Evolutionary conservation across 2,329 filamentous ascomycete species (phyloP), one percentile per base, ranked within the genome.

Genomic region (Penicillium verrucosum): DNA sequence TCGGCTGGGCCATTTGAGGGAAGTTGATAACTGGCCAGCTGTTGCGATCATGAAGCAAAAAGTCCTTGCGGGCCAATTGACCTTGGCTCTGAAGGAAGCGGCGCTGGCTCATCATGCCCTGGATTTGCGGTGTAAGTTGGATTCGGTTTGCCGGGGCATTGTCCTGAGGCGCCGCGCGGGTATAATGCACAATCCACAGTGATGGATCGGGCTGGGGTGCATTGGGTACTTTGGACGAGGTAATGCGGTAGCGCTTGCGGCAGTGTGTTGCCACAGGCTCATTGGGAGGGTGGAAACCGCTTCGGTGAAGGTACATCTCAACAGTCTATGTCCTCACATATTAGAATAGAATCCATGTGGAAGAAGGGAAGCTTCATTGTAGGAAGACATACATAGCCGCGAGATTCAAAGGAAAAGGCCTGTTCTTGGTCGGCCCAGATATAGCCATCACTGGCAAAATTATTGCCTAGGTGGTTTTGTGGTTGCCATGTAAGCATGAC

Each of bases 141-240:
- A 89, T 73, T 75, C 81, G 67, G 38, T 82, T 82, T 21, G 85
- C 81, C 1, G 89, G 89, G 34, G 95, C 80, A 58, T 89, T 85
- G 62, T 93, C 87, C 54, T 84, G 83, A 45, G 85, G 85, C 38
- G 94, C 89, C 8, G 89, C 83, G 56, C 87, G 87, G 36, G 88
- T 87, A 73, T 97, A 97, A 76, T 97, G 92, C 30, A 96, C 85
- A 52, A 99, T 86, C 88, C 92, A 97, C 16, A 97, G 81, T 57
- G 87, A 89, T 27, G 89, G 85, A 71, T 97, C 92, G 46, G 89
- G 83, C 59, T 85, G 84, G 14, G 88, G 85, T 42, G 87, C 85
- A 51, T 87, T 86, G 1, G 87, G 85, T n/a, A 80, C 80, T 66
- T 88, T 89, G 14, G 83, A 78, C n/a, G 87, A 85, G 40, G 89